Evolutionary conservation across 1,284 basidiomycete genomes (phyloP).

Genomic region (Ganoderma lingzhi): DNA sequence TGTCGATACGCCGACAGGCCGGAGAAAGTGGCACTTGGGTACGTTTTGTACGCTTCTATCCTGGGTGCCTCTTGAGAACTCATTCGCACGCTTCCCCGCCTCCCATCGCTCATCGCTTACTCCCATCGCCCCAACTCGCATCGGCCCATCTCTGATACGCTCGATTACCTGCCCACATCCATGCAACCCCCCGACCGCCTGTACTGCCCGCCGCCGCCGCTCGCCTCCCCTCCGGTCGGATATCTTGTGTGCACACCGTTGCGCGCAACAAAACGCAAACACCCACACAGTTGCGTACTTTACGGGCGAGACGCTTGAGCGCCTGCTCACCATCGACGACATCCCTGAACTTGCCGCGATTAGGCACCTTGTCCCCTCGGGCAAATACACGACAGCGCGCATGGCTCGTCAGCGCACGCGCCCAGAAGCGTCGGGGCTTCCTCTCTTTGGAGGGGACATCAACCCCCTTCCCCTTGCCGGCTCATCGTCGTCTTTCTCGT

Average conservation of each 20-base stretch:
- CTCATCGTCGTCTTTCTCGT: conserved; percentile 2
- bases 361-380: conserved; percentile 56
- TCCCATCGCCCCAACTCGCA: conserved; percentile 2
- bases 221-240: conserved; percentile 13
- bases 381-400: conserved; percentile 45
- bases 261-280: neutral
- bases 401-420: conserved; percentile 40
- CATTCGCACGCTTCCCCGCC: conserved; percentile 8
- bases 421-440: conserved; percentile 22
- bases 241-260: conserved; percentile 14
- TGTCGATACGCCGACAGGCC: conserved; percentile 65
- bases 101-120: neutral
- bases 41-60: conserved; percentile 40
- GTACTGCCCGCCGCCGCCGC: conserved; percentile 10
- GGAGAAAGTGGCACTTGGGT: conserved; percentile 85
- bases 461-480: neutral
- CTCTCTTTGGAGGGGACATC: conserved; percentile 15
- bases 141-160: conserved; percentile 4
- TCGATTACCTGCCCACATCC: conserved; percentile 10
- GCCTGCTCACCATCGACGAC: conserved; percentile 70
- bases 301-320: conserved; percentile 71
- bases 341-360: conserved; percentile 60
- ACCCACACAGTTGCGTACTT: conserved; percentile 70
- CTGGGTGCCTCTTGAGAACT: conserved; percentile 9
- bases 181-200: conserved; percentile 5